Evolutionary conservation across 345 rosid species (phyloP).

Genomic region (Capsella bursapastoris): DNA sequence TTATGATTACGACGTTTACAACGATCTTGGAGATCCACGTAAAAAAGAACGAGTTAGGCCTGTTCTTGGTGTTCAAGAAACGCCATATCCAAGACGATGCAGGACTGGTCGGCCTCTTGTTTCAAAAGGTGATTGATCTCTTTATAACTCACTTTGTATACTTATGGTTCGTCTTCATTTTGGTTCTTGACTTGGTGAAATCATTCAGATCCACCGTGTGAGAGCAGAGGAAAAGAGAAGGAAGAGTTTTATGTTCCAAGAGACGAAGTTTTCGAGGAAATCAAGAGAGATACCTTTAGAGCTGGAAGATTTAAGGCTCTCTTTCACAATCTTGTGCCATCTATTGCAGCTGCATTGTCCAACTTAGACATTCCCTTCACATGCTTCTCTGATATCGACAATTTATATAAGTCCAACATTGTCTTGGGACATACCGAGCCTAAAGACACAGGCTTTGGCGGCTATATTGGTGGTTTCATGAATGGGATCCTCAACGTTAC

Average conservation of each 20-base stretch:
- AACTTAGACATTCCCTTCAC: slow-evolving; percentile 78
- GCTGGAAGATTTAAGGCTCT: slow-evolving; percentile 87
- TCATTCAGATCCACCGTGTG: slow-evolving; percentile 60
- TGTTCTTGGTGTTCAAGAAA: slow-evolving; percentile 60
- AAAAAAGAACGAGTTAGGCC: slow-evolving; percentile 71
- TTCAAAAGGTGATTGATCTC: slow-evolving; percentile 55
- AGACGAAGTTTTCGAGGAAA: slow-evolving; percentile 94
- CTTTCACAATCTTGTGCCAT: slow-evolving; percentile 91
- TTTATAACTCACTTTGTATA: slow-evolving; percentile 17
- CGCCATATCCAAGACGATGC: slow-evolving; percentile 92
- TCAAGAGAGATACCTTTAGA: slow-evolving; percentile 78
- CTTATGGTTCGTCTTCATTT: background rate
- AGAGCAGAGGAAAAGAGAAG: slow-evolving; percentile 83
- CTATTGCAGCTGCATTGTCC: slow-evolving; percentile 75
- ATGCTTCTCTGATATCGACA: slow-evolving; percentile 94
- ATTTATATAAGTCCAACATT: slow-evolving; percentile 65
- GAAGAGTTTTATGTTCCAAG: slow-evolving; percentile 89
- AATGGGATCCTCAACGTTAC: slow-evolving; percentile 60
- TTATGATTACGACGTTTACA: slow-evolving; percentile 80
- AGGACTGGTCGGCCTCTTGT: slow-evolving; percentile 84
- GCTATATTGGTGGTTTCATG: slow-evolving; percentile 46
- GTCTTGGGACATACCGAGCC: slow-evolving; percentile 53
- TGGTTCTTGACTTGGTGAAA: slow-evolving; percentile 24
- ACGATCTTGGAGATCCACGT: slow-evolving; percentile 90
- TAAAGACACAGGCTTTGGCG: slow-evolving; percentile 34